These are phyloP conservation scores for Monosporozyma servazzii DNA, from an alignment of 805 yeast species.

Conservation along the genomic window DNA sequence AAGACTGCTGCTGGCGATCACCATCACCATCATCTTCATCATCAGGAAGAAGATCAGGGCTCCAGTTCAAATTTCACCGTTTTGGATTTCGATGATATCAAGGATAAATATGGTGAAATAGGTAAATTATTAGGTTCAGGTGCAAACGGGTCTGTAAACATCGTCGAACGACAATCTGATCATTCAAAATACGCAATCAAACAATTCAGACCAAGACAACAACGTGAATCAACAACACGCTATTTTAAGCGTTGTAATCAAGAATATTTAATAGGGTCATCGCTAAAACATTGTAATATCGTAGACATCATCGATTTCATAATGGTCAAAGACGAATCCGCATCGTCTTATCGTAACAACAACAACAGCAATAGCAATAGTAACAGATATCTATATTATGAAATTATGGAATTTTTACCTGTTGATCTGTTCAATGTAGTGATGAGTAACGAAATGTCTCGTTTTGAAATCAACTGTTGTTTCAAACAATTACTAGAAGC, in stretches of 20 bases:
- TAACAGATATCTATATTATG: constrained; percentile 41
- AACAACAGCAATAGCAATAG: neutral
- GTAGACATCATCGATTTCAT: constrained; percentile 66
- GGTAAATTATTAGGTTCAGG: constrained; percentile 76
- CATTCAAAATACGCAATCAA: constrained; percentile 70
- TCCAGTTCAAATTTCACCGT: neutral
- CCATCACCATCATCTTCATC: neutral
- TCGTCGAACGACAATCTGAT: constrained; percentile 60
- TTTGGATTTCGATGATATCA: neutral
- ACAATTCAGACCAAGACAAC: constrained; percentile 63
- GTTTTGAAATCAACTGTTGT: constrained; percentile 75
- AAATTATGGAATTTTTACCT: constrained; percentile 82
- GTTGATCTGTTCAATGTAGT: constrained; percentile 77
- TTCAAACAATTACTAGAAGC: constrained; percentile 66
- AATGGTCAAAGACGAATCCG: constrained; percentile 31
- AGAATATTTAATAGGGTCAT: constrained; percentile 75
- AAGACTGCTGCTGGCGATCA: no score
- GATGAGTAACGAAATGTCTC: constrained; percentile 73
- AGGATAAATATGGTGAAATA: constrained; percentile 56
- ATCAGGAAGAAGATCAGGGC: neutral
- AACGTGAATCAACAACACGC: constrained; percentile 59
- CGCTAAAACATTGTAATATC: constrained; percentile 71
- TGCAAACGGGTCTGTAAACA: constrained; percentile 76
- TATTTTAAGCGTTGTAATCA: constrained; percentile 81
- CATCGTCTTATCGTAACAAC: neutral